A percentile compares a stretch with the other conserved stretches of the same genome.
phyloP scores from a whole-genome alignment of 306 rosid genomes.

The Corylus heterophylla region DNA sequence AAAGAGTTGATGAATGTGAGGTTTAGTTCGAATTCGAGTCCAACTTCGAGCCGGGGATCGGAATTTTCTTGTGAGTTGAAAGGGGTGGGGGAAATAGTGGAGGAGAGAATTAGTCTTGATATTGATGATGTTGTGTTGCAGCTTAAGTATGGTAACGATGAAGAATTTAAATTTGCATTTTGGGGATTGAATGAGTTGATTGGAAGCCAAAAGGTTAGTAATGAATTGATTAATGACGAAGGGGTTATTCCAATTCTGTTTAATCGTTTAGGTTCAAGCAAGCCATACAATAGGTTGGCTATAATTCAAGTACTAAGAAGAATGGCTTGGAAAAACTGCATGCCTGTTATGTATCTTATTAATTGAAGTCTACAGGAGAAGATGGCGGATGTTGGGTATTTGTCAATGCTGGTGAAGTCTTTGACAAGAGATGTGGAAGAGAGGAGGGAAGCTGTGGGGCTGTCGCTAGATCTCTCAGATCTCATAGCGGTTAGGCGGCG shows the following conservation, averaged over 20 bases:
- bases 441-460: slow-evolving; percentile 78
- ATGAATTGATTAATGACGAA: slow-evolving; percentile 58
- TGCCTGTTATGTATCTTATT: slow-evolving; percentile 25
- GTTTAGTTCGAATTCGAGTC: slow-evolving; percentile 43
- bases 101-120: slow-evolving; percentile 43
- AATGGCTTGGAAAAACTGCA: slow-evolving; percentile 36
- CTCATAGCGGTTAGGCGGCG: slow-evolving; percentile 59
- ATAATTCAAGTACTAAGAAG: slow-evolving; percentile 56
- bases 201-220: slow-evolving; percentile 34
- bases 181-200: slow-evolving; percentile 54
- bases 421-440: slow-evolving; percentile 72
- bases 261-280: slow-evolving; percentile 61
- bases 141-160: slow-evolving; percentile 72
- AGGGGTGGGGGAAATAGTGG: slow-evolving; percentile 50
- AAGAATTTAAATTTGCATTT: slow-evolving; percentile 58
- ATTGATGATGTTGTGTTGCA: slow-evolving; percentile 55
- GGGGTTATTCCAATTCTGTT: slow-evolving; percentile 55
- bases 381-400: slow-evolving; percentile 60
- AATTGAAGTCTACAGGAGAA: slow-evolving; percentile 65
- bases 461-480: slow-evolving; percentile 66
- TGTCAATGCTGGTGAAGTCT: slow-evolving; percentile 72
- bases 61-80: slow-evolving; percentile 41
- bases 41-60: slow-evolving; percentile 54
- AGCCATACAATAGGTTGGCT: slow-evolving; percentile 43
- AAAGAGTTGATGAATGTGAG: slow-evolving; percentile 59